A percentile compares a stretch with the other conserved stretches of the same genome.
These are phyloP conservation scores for Persicaria maculosa DNA, from an alignment of 148 eudicot genomes.

Conservation along the genomic window DNA sequence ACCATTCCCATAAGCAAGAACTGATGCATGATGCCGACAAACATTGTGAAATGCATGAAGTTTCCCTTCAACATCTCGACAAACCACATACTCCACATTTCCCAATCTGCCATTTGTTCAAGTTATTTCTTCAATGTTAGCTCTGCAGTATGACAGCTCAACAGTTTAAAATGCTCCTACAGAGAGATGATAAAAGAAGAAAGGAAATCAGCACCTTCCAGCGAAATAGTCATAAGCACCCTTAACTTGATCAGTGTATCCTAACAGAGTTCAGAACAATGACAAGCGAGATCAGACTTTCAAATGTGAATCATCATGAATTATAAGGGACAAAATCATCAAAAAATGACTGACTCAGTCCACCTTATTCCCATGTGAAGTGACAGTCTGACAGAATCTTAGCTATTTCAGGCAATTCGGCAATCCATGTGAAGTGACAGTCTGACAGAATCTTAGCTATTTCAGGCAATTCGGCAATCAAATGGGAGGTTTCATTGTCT, in stretches of 20 bases:
- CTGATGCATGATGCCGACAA: constrained; percentile 95
- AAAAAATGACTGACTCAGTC: not conserved
- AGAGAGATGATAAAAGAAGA: not conserved
- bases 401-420: not conserved
- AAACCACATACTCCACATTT: constrained; percentile 71
- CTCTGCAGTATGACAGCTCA: not conserved
- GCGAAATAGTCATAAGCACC: constrained; percentile 61
- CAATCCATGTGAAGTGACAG: constrained; percentile 4
- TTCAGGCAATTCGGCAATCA: not conserved
- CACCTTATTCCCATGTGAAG: not conserved
- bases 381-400: constrained; percentile 5
- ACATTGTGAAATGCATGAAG: constrained; percentile 87
- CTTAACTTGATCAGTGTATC: constrained; percentile 47
- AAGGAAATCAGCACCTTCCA: constrained; percentile 54
- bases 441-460: not conserved
- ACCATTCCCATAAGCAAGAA: constrained; percentile 70
- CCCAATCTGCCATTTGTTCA: constrained; percentile 56
- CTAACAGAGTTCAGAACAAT: constrained; percentile 11
- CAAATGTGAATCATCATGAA: not conserved
- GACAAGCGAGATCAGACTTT: not conserved
- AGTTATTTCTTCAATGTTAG: constrained; percentile 14
- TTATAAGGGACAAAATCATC: not conserved
- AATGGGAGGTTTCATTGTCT: not conserved
- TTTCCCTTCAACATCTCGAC: constrained; percentile 56
- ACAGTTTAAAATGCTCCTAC: not conserved